Conservation (phyloP, 2,329 filamentous ascomycete species). For the Exophiala mesophila region DNA sequence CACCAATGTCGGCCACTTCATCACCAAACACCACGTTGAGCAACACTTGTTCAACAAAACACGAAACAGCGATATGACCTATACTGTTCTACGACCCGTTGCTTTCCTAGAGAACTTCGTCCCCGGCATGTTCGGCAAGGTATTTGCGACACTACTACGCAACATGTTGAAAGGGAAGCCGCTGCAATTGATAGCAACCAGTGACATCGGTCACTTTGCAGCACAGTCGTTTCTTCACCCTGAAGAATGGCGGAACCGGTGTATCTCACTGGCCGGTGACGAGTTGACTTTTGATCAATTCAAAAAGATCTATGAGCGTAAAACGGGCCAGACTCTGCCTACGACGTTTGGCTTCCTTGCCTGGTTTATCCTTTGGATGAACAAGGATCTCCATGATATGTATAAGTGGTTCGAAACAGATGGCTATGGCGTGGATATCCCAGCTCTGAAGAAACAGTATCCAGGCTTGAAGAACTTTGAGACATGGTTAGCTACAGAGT, state of each 20-base stretch:
- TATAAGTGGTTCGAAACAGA: slow-evolving; percentile 46
- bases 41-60: slow-evolving; percentile 25
- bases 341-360: slow-evolving; percentile 39
- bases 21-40: slow-evolving; percentile 28
- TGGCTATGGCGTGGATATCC: slow-evolving; percentile 45
- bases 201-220: slow-evolving; percentile 45
- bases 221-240: slow-evolving; percentile 41
- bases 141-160: slow-evolving; percentile 21
- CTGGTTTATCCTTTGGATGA: slow-evolving; percentile 36
- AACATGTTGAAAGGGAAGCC: background rate
- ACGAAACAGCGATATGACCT: slow-evolving; percentile 17
- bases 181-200: slow-evolving; percentile 39
- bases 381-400: slow-evolving; percentile 44
- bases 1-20: slow-evolving; percentile 29
- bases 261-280: slow-evolving; percentile 44
- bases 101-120: slow-evolving; percentile 27
- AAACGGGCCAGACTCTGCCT: slow-evolving; percentile 27
- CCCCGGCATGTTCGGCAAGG: slow-evolving; percentile 22
- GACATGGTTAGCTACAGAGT: slow-evolving; percentile 45
- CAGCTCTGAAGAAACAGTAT: slow-evolving; percentile 38
- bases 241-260: slow-evolving; percentile 33
- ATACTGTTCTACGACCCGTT: slow-evolving; percentile 27
- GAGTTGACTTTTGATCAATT: slow-evolving; percentile 38
- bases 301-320: slow-evolving; percentile 30
- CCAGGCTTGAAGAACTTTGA: slow-evolving; percentile 43